phyloP scores from a whole-genome alignment of 139 green algal species.

The Picochlorum sp. region DNA sequence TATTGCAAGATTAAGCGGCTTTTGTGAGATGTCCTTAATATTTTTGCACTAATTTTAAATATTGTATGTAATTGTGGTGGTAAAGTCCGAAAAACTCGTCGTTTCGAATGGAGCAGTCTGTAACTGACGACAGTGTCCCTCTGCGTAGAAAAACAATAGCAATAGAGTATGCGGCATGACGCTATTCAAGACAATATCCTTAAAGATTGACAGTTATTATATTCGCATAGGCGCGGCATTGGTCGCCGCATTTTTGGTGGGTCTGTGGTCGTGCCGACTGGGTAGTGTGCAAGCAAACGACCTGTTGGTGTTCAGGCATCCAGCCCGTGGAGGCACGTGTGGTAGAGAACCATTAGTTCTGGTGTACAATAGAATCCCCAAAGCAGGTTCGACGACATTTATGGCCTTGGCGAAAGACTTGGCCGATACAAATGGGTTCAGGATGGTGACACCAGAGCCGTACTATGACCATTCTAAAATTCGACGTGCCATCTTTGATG shows the following conservation, averaged over 20 bases:
- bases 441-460: background rate
- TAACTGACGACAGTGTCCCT: too few species aligned
- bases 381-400: conserved; percentile 7
- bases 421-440: background rate
- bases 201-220: background rate
- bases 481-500: conserved; percentile 1
- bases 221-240: background rate
- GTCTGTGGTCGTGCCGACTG: background rate
- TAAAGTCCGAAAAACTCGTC: background rate
- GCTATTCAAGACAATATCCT: background rate
- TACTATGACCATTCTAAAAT: background rate
- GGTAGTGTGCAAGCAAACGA: background rate
- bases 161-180: too few species aligned
- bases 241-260: background rate
- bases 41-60: background rate
- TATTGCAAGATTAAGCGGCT: conserved; percentile 32
- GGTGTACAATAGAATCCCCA: conserved; percentile 13
- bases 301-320: background rate
- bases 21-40: conserved; percentile 10
- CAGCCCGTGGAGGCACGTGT: background rate
- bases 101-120: background rate
- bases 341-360: background rate
- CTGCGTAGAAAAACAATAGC: too few species aligned
- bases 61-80: background rate
- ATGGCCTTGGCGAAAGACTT: background rate